Conservation (phyloP, 192 early-diverging fungal species). For the Coemansia sp. region DNA sequence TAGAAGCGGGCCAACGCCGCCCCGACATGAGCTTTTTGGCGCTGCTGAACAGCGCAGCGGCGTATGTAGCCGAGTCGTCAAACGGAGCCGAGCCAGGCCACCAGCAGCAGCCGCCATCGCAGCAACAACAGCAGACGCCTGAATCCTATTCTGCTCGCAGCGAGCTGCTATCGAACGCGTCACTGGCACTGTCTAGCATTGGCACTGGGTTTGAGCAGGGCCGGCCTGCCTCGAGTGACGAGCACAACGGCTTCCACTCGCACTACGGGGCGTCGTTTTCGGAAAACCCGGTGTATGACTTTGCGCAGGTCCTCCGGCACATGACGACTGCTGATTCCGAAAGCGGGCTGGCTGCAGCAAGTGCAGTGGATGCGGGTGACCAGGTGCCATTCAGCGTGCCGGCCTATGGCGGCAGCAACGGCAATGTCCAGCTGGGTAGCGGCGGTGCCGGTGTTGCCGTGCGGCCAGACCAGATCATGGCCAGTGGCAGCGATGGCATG, state of each 20-base stretch:
- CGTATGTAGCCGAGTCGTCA: constrained; percentile 41
- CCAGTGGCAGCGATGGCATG: background rate
- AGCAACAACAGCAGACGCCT: constrained; percentile 11
- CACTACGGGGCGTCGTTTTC: constrained; percentile 28
- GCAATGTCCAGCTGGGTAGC: background rate
- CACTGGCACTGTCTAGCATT: constrained; percentile 24
- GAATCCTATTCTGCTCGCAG: constrained; percentile 13
- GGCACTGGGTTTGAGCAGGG: constrained; percentile 14
- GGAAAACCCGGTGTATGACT: constrained; percentile 26
- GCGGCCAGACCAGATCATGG: constrained; percentile 17
- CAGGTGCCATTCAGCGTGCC: constrained; percentile 3
- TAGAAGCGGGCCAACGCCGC: constrained; percentile 17
- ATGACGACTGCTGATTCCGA: constrained; percentile 23
- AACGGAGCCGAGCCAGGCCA: background rate
- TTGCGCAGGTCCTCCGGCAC: constrained; percentile 44
- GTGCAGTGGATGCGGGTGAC: background rate
- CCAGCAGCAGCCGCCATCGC: constrained; percentile 4
- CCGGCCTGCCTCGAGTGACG: background rate
- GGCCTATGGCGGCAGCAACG: background rate
- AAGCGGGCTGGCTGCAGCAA: constrained; percentile 2
- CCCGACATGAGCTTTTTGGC: constrained; percentile 45
- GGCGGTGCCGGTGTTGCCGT: background rate
- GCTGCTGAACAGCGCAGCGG: constrained; percentile 44
- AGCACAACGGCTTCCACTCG: constrained; percentile 8
- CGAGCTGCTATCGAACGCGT: constrained; percentile 21